Percentiles rank a stretch among this genome's conserved stretches.
These are phyloP conservation scores for Gynandropsis gynandra DNA, from an alignment of 345 rosid genomes.

Conservation along the genomic window DNA sequence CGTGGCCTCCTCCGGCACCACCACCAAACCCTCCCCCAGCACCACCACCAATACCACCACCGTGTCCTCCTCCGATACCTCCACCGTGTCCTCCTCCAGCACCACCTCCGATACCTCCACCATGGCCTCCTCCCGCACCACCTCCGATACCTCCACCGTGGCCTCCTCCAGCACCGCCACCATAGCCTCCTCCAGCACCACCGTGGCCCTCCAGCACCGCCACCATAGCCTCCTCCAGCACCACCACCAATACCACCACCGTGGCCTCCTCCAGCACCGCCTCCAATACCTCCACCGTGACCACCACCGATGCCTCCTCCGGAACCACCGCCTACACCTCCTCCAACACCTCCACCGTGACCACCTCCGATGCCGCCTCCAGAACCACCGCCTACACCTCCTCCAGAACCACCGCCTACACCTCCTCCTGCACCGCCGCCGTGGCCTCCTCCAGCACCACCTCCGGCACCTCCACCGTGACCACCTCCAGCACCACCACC, in stretches of 20 bases:
- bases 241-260: conserved; percentile 23
- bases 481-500: conserved; percentile 1
- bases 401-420: conserved; percentile 22
- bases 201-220: conserved; percentile 22
- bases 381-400: conserved; percentile 14
- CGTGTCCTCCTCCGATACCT: background rate
- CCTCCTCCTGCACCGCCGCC: conserved; percentile 17
- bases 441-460: conserved; percentile 1
- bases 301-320: conserved; percentile 28
- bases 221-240: conserved; percentile 22
- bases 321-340: conserved; percentile 11
- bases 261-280: conserved; percentile 24
- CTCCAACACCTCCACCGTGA: conserved; percentile 19
- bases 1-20: conserved; percentile 10
- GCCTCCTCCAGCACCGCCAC: conserved; percentile 13
- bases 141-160: background rate
- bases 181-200: conserved; percentile 4
- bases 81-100: conserved; percentile 9
- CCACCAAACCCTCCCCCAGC: conserved; percentile 25
- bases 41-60: conserved; percentile 14
- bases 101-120: conserved; percentile 1
- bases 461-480: conserved; percentile 4
- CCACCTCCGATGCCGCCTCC: conserved; percentile 19
- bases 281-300: conserved; percentile 21
- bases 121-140: background rate